These are phyloP conservation scores for Corylus americana DNA, from an alignment of 306 rosid species.

Conservation along the genomic window DNA sequence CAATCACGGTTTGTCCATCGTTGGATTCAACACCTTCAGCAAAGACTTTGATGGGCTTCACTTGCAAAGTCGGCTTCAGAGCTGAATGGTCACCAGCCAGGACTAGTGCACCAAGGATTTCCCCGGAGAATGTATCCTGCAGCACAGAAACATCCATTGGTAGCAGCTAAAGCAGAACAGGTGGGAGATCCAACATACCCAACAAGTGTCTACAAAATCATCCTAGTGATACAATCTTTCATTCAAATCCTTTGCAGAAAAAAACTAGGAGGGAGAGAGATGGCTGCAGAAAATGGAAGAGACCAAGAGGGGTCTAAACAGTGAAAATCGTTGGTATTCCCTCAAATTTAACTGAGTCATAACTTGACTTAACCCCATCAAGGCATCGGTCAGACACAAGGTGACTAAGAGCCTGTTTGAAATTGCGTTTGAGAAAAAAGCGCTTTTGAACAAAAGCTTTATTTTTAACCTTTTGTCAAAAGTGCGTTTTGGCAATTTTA, in stretches of 20 bases:
- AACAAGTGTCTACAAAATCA: not conserved
- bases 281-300: not conserved
- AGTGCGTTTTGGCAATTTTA: too few species aligned
- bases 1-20: constrained; percentile 58
- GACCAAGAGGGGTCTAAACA: not conserved
- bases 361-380: too few species aligned
- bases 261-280: too few species aligned
- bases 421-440: too few species aligned
- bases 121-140: constrained; percentile 78
- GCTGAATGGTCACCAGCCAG: constrained; percentile 35
- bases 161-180: not conserved
- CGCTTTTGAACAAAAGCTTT: too few species aligned
- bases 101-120: constrained; percentile 67
- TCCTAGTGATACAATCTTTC: not conserved
- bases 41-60: constrained; percentile 45
- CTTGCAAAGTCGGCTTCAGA: constrained; percentile 41
- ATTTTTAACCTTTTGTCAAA: too few species aligned
- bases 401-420: too few species aligned
- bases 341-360: too few species aligned
- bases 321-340: too few species aligned
- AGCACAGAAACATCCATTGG: constrained; percentile 19
- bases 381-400: too few species aligned
- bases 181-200: not conserved
- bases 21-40: constrained; percentile 57
- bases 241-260: too few species aligned